phyloP scores from a whole-genome alignment of 108 stramenopile genomes.

The Schizochytrium sp. region DNA sequence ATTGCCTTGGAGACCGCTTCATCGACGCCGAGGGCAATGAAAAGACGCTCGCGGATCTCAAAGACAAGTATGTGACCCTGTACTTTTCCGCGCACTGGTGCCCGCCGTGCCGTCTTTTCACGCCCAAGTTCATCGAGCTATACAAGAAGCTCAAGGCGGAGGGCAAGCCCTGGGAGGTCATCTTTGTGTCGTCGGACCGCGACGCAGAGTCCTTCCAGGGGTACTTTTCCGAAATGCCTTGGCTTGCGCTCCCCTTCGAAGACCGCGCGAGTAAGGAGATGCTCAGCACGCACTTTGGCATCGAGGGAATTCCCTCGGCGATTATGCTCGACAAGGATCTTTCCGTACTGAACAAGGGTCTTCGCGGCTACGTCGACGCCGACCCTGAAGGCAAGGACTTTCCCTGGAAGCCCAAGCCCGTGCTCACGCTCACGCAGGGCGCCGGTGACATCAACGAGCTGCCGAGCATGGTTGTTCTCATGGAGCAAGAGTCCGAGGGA shows the following conservation, averaged over 20 bases:
- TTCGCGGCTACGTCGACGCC: conserved; percentile 45
- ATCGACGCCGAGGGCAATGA: neutral
- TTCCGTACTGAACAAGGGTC: conserved; percentile 45
- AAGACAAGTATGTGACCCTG: neutral
- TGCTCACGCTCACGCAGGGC: conserved; percentile 42
- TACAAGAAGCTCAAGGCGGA: neutral
- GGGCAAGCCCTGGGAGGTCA: neutral
- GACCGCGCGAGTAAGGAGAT: neutral
- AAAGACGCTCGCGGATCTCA: neutral
- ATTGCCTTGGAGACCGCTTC: neutral
- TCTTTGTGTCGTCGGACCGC: conserved; percentile 11
- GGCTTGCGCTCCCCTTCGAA: neutral
- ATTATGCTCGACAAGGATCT: conserved; percentile 46
- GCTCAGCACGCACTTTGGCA: neutral
- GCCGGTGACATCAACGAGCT: conserved; percentile 52
- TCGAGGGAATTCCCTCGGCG: neutral
- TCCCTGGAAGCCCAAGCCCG: conserved; percentile 59
- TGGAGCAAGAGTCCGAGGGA: conserved; percentile 51
- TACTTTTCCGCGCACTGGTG: conserved; percentile 26
- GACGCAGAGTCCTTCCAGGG: neutral
- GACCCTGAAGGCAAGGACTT: conserved; percentile 46
- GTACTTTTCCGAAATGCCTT: conserved; percentile 6
- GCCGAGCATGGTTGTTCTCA: conserved; percentile 53
- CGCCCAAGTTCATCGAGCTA: neutral
- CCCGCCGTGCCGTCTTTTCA: conserved; percentile 16